Evolutionary conservation across 2,329 filamentous ascomycete genomes (phyloP).

Genomic region (Xylaria arbuscula): DNA sequence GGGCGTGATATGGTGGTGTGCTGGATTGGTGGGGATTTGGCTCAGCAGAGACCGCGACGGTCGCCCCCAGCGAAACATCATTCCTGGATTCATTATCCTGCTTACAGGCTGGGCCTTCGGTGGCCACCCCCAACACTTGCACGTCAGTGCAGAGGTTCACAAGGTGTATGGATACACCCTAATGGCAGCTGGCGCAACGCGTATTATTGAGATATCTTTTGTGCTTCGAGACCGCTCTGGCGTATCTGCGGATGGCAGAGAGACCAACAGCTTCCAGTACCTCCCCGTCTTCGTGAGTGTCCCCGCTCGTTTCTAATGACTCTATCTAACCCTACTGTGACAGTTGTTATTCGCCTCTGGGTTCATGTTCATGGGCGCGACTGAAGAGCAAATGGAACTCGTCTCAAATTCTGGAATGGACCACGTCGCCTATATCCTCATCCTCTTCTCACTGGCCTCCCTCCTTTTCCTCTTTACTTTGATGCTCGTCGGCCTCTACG

Average conservation of each 20-base stretch:
- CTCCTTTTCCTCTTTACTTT: slow-evolving; percentile 91
- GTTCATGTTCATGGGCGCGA: slow-evolving; percentile 97
- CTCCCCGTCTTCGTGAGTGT: slow-evolving; percentile 74
- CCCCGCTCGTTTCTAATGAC: not conserved
- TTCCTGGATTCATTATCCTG: slow-evolving; percentile 90
- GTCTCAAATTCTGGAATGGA: slow-evolving; percentile 80
- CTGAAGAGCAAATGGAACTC: slow-evolving; percentile 92
- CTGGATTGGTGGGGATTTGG: slow-evolving; percentile 92
- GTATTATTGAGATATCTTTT: slow-evolving; percentile 93
- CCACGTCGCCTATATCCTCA: slow-evolving; percentile 91
- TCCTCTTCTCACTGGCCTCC: slow-evolving; percentile 90
- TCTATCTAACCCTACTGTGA: slow-evolving; percentile 38
- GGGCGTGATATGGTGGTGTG: slow-evolving; percentile 99
- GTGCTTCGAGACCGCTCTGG: slow-evolving; percentile 78
- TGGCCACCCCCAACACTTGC: slow-evolving; percentile 84
- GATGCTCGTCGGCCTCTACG: slow-evolving; percentile 86
- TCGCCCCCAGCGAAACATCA: slow-evolving; percentile 88
- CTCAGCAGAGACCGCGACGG: slow-evolving; percentile 86
- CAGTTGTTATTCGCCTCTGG: slow-evolving; percentile 91
- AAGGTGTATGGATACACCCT: slow-evolving; percentile 92
- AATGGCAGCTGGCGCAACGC: slow-evolving; percentile 85
- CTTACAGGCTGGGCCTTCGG: slow-evolving; percentile 97
- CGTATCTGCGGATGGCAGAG: slow-evolving; percentile 72
- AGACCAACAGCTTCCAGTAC: slow-evolving; percentile 78
- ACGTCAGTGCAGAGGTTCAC: slow-evolving; percentile 89